phyloP scores from a whole-genome alignment of 1,139 yeast genomes.

The Blastobotrys apis region DNA sequence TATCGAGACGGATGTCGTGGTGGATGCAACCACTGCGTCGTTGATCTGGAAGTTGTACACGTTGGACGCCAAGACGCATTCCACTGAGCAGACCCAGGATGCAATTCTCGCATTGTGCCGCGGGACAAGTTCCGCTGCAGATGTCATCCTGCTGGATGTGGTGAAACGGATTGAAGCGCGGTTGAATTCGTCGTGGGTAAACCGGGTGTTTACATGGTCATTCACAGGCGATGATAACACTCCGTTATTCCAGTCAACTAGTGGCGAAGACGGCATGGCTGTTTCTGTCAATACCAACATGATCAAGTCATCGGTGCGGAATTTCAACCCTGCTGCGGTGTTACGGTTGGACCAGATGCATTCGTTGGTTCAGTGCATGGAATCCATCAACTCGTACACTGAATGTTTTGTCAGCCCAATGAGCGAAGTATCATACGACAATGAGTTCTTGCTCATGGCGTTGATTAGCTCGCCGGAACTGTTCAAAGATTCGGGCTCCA shows the following conservation, averaged over 20 bases:
- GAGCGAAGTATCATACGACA: slow-evolving; percentile 23
- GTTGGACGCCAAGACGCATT: slow-evolving; percentile 45
- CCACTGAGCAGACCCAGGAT: slow-evolving; percentile 46
- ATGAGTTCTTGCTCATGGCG: slow-evolving; percentile 31
- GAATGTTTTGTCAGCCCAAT: background rate
- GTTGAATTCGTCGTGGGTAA: slow-evolving; percentile 53
- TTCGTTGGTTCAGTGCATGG: slow-evolving; percentile 5
- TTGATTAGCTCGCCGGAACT: slow-evolving; percentile 30
- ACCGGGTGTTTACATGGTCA: slow-evolving; percentile 62
- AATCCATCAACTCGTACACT: slow-evolving; percentile 8
- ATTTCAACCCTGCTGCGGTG: slow-evolving; percentile 32
- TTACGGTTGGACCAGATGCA: slow-evolving; percentile 8
- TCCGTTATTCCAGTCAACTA: slow-evolving; percentile 27
- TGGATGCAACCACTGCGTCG: no score
- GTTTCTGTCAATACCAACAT: slow-evolving; percentile 53
- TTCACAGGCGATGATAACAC: slow-evolving; percentile 39
- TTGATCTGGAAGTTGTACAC: slow-evolving; percentile 29
- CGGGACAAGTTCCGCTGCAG: slow-evolving; percentile 62
- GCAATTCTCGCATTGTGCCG: slow-evolving; percentile 49
- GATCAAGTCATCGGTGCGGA: slow-evolving; percentile 47
- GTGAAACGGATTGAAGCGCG: slow-evolving; percentile 54
- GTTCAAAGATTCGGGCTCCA: slow-evolving; percentile 27
- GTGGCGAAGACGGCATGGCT: slow-evolving; percentile 44
- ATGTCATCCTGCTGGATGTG: slow-evolving; percentile 54
- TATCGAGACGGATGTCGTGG: no score